Percentiles rank a stretch among this genome's conserved stretches.
Conservation (phyloP, 495 filamentous ascomycete genomes). For the Neurospora africana region DNA sequence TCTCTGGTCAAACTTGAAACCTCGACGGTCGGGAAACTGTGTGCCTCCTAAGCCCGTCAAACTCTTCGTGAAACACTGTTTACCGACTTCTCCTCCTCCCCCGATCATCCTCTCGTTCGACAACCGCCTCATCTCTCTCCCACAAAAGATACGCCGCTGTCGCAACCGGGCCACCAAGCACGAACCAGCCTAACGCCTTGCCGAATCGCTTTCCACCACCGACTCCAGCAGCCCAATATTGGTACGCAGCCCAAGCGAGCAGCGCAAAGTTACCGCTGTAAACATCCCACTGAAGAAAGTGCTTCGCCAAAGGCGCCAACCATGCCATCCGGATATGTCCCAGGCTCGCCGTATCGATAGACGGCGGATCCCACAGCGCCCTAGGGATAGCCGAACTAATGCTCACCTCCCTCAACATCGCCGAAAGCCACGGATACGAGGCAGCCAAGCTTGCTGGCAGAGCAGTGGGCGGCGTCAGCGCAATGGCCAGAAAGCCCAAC, state of each 20-base stretch:
- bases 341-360: constrained; percentile 18
- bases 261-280: constrained; percentile 41
- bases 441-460: constrained; percentile 29
- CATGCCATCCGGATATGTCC: constrained; percentile 17
- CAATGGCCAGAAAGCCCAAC: constrained; percentile 24
- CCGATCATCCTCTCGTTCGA: not conserved
- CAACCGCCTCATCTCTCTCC: constrained; percentile 40
- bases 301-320: constrained; percentile 39
- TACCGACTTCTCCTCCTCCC: not conserved
- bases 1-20: not conserved
- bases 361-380: constrained; percentile 9
- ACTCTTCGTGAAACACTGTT: not conserved
- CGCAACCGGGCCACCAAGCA: constrained; percentile 40
- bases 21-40: not conserved
- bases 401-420: constrained; percentile 30
- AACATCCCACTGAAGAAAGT: constrained; percentile 51
- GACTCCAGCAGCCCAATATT: constrained; percentile 31
- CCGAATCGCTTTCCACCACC: constrained; percentile 23
- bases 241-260: constrained; percentile 43
- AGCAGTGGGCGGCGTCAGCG: constrained; percentile 36
- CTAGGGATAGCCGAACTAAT: constrained; percentile 25
- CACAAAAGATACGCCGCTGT: constrained; percentile 43
- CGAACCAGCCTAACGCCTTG: constrained; percentile 30
- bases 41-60: not conserved
- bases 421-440: constrained; percentile 5